phyloP scores from a whole-genome alignment of 2,329 filamentous ascomycete genomes.

The Graphilbum sp. region DNA sequence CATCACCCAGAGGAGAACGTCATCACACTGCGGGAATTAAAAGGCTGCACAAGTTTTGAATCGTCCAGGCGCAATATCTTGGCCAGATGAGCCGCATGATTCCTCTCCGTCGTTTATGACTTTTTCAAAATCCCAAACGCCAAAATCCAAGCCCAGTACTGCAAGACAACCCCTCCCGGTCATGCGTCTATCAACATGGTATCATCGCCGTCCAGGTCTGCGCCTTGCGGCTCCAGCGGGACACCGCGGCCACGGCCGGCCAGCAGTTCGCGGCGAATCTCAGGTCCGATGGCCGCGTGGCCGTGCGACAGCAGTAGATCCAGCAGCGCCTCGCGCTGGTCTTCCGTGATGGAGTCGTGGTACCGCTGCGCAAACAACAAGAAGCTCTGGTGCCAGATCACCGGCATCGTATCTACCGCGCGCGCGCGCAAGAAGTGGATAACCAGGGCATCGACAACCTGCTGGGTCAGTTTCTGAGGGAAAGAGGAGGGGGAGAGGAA shows the following conservation, averaged over 20 bases:
- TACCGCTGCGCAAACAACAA: conserved; percentile 88
- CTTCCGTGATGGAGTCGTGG: conserved; percentile 84
- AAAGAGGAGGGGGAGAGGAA: neutral
- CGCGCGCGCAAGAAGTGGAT: conserved; percentile 63
- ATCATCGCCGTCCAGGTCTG: conserved; percentile 60
- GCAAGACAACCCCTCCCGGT: neutral
- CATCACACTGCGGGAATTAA: too few species aligned
- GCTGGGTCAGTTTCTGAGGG: conserved; percentile 17
- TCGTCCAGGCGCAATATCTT: too few species aligned
- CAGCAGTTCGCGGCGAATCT: conserved; percentile 75
- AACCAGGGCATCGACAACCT: conserved; percentile 84
- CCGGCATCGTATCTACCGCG: conserved; percentile 39
- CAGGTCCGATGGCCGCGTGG: conserved; percentile 77
- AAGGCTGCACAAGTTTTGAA: too few species aligned
- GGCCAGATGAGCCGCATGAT: too few species aligned
- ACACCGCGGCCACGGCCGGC: conserved; percentile 78
- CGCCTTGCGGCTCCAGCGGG: conserved; percentile 39
- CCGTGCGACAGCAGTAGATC: conserved; percentile 75
- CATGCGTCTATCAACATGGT: conserved; percentile 62
- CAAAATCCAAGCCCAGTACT: conserved; percentile 1
- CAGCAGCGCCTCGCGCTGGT: conserved; percentile 74
- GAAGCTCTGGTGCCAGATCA: conserved; percentile 92
- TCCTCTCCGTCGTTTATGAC: too few species aligned
- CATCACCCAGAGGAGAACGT: too few species aligned
- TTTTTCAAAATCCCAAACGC: conserved; percentile 1